phyloP scores from a whole-genome alignment of 73 alveolate species.

The Diophrys appendiculata region DNA sequence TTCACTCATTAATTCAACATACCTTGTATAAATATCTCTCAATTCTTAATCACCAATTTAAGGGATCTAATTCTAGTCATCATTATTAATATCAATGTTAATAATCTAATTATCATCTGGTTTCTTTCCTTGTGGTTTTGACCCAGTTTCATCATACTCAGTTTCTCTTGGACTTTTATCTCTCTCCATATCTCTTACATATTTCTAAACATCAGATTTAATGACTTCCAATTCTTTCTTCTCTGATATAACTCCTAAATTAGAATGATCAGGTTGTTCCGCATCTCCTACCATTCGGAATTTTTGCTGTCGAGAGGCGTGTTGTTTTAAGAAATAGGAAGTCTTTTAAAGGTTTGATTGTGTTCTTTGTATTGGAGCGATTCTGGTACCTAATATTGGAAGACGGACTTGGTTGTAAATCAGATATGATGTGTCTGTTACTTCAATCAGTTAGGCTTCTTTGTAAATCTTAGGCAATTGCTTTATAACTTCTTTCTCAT shows the following conservation, averaged over 20 bases:
- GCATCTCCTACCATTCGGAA: neutral
- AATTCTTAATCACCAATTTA: neutral
- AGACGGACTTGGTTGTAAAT: slow-evolving; percentile 43
- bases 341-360: slow-evolving; percentile 10
- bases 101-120: neutral
- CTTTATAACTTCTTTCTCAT: slow-evolving; percentile 43
- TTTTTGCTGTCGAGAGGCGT: neutral
- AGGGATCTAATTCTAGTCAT: neutral
- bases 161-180: neutral
- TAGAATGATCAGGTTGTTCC: neutral
- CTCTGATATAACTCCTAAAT: too few species aligned
- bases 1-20: neutral
- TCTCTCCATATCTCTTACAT: neutral
- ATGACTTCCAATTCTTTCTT: too few species aligned
- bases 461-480: slow-evolving; percentile 42
- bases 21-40: neutral
- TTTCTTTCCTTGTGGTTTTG: neutral
- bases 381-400: slow-evolving; percentile 51
- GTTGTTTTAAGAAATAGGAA: neutral
- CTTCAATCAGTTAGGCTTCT: slow-evolving; percentile 49
- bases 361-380: slow-evolving; percentile 22
- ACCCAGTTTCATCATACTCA: neutral
- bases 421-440: slow-evolving; percentile 53
- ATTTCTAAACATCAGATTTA: neutral
- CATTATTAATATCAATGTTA: too few species aligned